A percentile compares a stretch with the other conserved stretches of the same genome.
phyloP scores from a whole-genome alignment of 2,329 filamentous ascomycete genomes.

The Nectriaceae sp. region DNA sequence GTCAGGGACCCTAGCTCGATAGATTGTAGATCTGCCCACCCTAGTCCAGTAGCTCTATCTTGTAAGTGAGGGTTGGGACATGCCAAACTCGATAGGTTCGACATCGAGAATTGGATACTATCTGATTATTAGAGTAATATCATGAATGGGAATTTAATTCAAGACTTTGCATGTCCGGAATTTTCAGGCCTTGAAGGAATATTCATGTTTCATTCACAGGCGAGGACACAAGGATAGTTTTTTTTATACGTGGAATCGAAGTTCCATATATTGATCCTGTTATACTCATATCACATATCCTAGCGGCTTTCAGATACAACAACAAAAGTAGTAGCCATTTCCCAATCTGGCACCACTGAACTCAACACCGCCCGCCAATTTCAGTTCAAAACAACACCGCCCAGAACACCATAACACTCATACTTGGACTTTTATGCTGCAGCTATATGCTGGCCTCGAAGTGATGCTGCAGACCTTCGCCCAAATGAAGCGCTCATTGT shows the following conservation, averaged over 20 bases:
- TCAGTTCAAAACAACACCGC: conserved; percentile 23
- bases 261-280: conserved; percentile 24
- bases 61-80: no score
- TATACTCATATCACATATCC: conserved; percentile 27
- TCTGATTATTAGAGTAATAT: no score
- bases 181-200: no score
- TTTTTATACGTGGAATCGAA: conserved; percentile 15
- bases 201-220: no score
- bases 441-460: neutral
- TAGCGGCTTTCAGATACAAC: conserved; percentile 20
- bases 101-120: no score
- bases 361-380: conserved; percentile 20
- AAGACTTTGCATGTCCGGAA: no score
- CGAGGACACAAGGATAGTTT: conserved; percentile 21
- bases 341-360: conserved; percentile 18
- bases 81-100: no score
- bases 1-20: no score
- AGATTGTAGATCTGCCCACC: no score
- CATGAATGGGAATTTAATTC: no score
- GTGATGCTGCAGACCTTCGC: neutral
- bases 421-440: neutral
- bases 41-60: no score
- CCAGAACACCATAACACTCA: neutral
- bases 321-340: conserved; percentile 20
- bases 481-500: conserved; percentile 1